A percentile compares a stretch with the other conserved stretches of the same genome.
Conservation (phyloP, 371 early-diverging fungal genomes). For the Mortierella sp. region DNA sequence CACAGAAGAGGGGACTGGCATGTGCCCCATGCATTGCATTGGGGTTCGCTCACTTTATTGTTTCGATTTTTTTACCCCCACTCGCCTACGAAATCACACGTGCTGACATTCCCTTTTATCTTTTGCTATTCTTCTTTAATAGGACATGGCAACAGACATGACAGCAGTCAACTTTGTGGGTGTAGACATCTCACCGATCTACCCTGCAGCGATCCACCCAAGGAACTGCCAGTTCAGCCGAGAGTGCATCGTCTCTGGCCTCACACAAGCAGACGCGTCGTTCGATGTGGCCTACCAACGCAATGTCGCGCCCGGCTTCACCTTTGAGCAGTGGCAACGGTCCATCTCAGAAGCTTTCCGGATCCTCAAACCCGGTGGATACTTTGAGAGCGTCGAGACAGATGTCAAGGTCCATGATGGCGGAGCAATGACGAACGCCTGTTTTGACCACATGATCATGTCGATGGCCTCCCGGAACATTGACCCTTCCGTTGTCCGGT, state of each 20-base stretch:
- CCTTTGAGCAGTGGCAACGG: constrained; percentile 53
- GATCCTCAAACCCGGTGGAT: constrained; percentile 52
- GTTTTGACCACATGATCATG: constrained; percentile 35
- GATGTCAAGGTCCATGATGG: constrained; percentile 39
- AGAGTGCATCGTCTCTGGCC: constrained; percentile 33
- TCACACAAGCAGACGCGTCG: constrained; percentile 22
- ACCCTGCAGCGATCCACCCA: constrained; percentile 54
- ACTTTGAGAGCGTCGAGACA: constrained; percentile 50
- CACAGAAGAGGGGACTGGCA: background rate
- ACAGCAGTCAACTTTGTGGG: constrained; percentile 46
- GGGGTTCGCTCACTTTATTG: background rate
- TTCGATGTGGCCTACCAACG: constrained; percentile 56
- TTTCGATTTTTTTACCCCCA: background rate
- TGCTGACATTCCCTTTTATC: constrained; percentile 1
- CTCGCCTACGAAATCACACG: background rate
- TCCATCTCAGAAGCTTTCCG: constrained; percentile 41
- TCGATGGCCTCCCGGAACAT: constrained; percentile 40
- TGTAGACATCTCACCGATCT: constrained; percentile 56
- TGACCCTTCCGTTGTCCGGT: constrained; percentile 31
- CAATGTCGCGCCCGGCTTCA: constrained; percentile 59
- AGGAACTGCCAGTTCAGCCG: constrained; percentile 46
- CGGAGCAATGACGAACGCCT: constrained; percentile 27
- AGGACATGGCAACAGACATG: constrained; percentile 60
- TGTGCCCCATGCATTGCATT: background rate
- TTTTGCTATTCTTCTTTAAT: constrained; percentile 5